Percentiles rank a stretch among this genome's conserved stretches.
These are phyloP conservation scores for Coleophoma cylindrospora DNA, from an alignment of 2,329 filamentous ascomycete species.

Conservation along the genomic window DNA sequence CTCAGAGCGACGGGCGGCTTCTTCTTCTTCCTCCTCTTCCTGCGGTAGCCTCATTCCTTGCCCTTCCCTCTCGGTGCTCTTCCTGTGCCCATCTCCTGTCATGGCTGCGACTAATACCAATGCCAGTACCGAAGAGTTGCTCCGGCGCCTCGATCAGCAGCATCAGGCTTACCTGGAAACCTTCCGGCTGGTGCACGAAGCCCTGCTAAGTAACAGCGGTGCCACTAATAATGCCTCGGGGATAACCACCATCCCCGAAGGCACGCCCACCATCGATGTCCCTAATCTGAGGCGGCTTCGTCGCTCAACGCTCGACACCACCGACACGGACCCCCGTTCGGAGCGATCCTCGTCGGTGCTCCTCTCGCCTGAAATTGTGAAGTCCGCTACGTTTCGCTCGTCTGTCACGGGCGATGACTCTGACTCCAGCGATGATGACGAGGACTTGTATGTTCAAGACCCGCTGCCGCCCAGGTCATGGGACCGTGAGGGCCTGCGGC, in stretches of 20 bases:
- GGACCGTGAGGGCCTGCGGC: slow-evolving; percentile 36
- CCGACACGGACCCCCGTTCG: slow-evolving; percentile 3
- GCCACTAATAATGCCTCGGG: not conserved
- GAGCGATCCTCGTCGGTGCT: too few species aligned
- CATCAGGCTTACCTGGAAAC: slow-evolving; percentile 20
- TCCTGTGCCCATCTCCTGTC: too few species aligned
- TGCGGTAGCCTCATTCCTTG: not conserved
- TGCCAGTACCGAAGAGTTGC: slow-evolving; percentile 13
- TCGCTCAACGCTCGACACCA: not conserved
- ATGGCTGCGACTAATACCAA: not conserved
- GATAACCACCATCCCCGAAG: not conserved
- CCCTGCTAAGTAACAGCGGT: slow-evolving; percentile 8
- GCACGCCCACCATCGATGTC: not conserved
- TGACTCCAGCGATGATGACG: slow-evolving; percentile 30
- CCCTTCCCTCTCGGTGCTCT: too few species aligned
- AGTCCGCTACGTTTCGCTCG: slow-evolving; percentile 9
- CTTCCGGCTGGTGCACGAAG: slow-evolving; percentile 18
- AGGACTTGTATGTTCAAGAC: slow-evolving; percentile 32
- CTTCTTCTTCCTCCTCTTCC: not conserved
- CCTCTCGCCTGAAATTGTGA: not conserved
- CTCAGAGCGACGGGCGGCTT: not conserved
- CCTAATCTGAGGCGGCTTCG: not conserved
- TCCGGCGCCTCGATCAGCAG: slow-evolving; percentile 18
- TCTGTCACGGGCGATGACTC: slow-evolving; percentile 27
- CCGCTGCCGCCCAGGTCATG: slow-evolving; percentile 32